Conservation (phyloP, 2,329 filamentous ascomycete species). For the Tolypocladium cylindrosporum region DNA sequence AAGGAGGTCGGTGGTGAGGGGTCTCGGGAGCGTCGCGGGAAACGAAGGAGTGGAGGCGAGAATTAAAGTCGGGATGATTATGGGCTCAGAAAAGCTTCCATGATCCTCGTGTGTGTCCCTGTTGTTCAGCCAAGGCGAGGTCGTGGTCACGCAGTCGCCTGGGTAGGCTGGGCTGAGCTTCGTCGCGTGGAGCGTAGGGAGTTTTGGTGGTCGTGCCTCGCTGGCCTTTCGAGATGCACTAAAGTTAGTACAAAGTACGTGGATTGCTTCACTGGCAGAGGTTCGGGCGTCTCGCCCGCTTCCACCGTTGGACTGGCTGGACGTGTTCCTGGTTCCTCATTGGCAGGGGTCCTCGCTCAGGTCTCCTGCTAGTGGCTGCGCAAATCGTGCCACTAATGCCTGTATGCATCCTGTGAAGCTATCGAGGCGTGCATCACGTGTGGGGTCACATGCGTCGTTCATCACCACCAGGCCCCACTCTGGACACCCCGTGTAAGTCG, state of each 20-base stretch:
- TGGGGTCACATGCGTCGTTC: not conserved
- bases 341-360: not conserved
- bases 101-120: constrained; percentile 4
- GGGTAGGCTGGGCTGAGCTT: not conserved
- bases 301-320: not conserved
- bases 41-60: not conserved
- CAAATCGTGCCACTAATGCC: not conserved
- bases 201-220: constrained; percentile 3
- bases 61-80: not conserved
- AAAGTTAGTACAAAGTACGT: not conserved
- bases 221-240: constrained; percentile 2
- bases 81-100: constrained; percentile 7
- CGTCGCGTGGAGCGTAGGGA: not conserved
- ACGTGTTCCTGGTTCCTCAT: not conserved
- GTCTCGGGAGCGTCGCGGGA: not conserved
- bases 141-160: not conserved
- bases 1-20: not conserved
- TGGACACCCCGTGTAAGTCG: constrained; percentile 1
- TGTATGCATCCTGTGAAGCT: not conserved
- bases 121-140: not conserved
- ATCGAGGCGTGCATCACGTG: not conserved
- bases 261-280: not conserved
- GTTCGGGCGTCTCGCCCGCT: not conserved
- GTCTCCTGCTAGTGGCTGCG: not conserved
- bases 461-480: not conserved